phyloP scores from a whole-genome alignment of 768 basidiomycete species.

The Tremella mesenterica region DNA sequence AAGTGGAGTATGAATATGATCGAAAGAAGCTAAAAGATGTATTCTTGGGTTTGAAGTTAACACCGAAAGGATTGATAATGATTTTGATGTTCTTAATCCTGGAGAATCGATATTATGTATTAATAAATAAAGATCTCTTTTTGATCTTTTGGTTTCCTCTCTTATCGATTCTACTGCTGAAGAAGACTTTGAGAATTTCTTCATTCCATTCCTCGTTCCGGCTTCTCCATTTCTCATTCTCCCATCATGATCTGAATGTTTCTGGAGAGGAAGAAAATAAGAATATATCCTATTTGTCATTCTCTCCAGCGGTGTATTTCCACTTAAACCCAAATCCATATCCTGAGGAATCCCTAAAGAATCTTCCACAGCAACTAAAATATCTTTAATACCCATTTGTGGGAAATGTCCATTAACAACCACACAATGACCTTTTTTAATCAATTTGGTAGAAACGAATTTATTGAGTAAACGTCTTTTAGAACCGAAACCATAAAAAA shows the following conservation, averaged over 20 bases:
- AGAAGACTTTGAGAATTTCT: slow-evolving; percentile 16
- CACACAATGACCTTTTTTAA: slow-evolving; percentile 61
- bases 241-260: too few relatives aligned
- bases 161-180: too few relatives aligned
- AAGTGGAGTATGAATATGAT: slow-evolving; percentile 73
- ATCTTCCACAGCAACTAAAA: slow-evolving; percentile 46
- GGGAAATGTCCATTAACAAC: slow-evolving; percentile 72
- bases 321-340: slow-evolving; percentile 19
- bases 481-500: slow-evolving; percentile 83
- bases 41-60: slow-evolving; percentile 67
- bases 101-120: slow-evolving; percentile 83
- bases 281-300: slow-evolving; percentile 60
- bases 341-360: slow-evolving; percentile 41
- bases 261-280: slow-evolving; percentile 49
- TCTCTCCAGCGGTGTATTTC: slow-evolving; percentile 50
- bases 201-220: slow-evolving; percentile 6
- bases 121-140: slow-evolving; percentile 60
- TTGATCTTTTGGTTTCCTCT: too few relatives aligned
- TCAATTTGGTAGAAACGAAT: slow-evolving; percentile 57
- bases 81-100: slow-evolving; percentile 56
- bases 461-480: slow-evolving; percentile 68
- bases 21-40: slow-evolving; percentile 74
- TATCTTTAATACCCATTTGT: slow-evolving; percentile 58
- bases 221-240: too few relatives aligned
- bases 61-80: slow-evolving; percentile 60